Conservation (phyloP, 2,329 filamentous ascomycete genomes). For the Fusarium marasasianum region DNA sequence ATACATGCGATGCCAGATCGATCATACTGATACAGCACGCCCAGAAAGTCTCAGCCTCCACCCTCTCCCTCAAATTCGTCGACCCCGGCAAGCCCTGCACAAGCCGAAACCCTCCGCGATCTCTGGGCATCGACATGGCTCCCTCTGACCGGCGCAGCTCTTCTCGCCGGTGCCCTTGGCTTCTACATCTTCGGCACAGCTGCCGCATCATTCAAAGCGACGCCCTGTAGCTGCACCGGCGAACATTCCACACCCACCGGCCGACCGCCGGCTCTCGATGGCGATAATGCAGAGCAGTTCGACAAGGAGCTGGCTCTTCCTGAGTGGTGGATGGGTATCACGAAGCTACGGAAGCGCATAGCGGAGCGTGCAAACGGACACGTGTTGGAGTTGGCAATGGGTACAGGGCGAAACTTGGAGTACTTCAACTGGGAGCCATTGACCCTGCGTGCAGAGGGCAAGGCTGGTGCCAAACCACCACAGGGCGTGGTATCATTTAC, state of each 20-base stretch:
- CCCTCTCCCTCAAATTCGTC: background rate
- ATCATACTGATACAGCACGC: constrained; percentile 9
- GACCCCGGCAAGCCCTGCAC: constrained; percentile 28
- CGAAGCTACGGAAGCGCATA: constrained; percentile 59
- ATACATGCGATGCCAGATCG: background rate
- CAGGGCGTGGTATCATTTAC: constrained; percentile 64
- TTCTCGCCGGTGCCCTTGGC: constrained; percentile 57
- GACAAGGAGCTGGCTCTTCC: constrained; percentile 66
- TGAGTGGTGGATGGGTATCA: constrained; percentile 67
- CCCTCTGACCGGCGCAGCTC: constrained; percentile 57
- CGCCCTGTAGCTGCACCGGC: constrained; percentile 39
- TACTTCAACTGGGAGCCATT: constrained; percentile 66
- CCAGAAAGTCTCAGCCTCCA: constrained; percentile 28
- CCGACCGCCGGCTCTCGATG: constrained; percentile 57
- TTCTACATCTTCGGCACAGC: constrained; percentile 57
- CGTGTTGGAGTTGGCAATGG: constrained; percentile 71
- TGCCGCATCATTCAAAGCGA: constrained; percentile 47
- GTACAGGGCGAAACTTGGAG: constrained; percentile 68
- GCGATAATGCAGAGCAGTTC: constrained; percentile 62
- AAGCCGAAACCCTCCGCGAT: constrained; percentile 48
- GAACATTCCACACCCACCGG: constrained; percentile 57
- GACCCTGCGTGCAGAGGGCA: constrained; percentile 30
- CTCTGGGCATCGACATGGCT: constrained; percentile 53
- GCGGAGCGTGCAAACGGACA: constrained; percentile 60
- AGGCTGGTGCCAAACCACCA: constrained; percentile 5